Base-by-base conservation (phyloP, 2,329 filamentous ascomycete genomes). In the Fusarium sp. region DNA sequence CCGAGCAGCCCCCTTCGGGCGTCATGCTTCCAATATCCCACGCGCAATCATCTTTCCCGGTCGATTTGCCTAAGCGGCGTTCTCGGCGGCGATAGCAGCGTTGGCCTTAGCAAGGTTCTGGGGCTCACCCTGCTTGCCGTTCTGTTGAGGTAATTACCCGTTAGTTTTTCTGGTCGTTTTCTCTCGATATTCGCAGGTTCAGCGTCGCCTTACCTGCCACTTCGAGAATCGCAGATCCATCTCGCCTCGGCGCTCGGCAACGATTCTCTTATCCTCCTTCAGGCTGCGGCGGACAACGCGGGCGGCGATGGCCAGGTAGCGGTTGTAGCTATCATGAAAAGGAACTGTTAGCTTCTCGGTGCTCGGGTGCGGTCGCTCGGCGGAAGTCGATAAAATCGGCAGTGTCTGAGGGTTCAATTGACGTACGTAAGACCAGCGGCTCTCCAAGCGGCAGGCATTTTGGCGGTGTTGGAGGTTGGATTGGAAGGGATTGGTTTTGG, bases 361-460 rank as follows among this genome's bases (percentile, higher is more conserved):
- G 41, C 38, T 75, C 66, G 64, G 62, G 44, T 49, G 57, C 57
- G 53, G 45, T 71, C 67, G 68, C 45, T 58, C 50, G 47, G 52
- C 28, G 55, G 34, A 12, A 23, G 37, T 36, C 15, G 18, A 26
- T 31, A 41, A 60, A 49, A 42, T 64, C 46, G 64, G 51, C 11
- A 55, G 34, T 53, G 44, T 33, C 44, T 52, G 34, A 49, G 62
- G 64, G 52, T 38, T 75, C 72, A 77, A 78, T 80, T 75, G 74
- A 87, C 93, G 83, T 92, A 97, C 94, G 91, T 97, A 81, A 98
- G 87, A 84, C 96, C 96, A 82, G 96, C 93, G 80, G 94, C 89
- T 92, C 97, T 98, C 96, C 95, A 99, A 81, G 94, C 93, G 86
- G 94, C 95, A 85, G 92, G 87, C 96, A 98, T 99, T 85, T 88